Conservation (phyloP, 768 basidiomycete genomes). For the Gloeopeniophorella convolvens region DNA sequence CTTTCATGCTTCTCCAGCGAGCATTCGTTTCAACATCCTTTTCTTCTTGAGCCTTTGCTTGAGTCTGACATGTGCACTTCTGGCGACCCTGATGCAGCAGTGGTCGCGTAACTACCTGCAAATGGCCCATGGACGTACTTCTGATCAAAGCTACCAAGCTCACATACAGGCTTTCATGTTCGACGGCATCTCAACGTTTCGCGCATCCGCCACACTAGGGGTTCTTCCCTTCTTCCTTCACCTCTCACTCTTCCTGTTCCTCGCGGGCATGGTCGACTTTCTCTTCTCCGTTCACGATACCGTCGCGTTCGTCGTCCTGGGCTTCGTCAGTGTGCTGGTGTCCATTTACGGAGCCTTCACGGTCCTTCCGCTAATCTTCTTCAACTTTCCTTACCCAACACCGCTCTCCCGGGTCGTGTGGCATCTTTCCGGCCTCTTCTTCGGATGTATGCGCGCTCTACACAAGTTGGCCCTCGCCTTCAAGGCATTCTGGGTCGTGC, state of each 20-base stretch:
- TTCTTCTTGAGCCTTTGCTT: constrained; percentile 19
- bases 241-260: constrained; percentile 10
- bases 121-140: constrained; percentile 3
- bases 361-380: constrained; percentile 7
- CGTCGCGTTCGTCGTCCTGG: constrained; percentile 5
- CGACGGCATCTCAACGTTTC: constrained; percentile 9
- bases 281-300: background rate
- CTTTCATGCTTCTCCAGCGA: background rate
- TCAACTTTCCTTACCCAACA: constrained; percentile 14
- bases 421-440: too few species aligned
- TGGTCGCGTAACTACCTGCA: constrained; percentile 19
- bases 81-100: constrained; percentile 18
- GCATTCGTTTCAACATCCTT: constrained; percentile 13
- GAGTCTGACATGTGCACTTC: constrained; percentile 13
- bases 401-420: constrained; percentile 10
- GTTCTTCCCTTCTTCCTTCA: constrained; percentile 2
- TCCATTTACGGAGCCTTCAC: constrained; percentile 7
- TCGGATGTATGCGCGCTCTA: too few species aligned
- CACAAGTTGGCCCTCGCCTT: too few species aligned
- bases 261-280: constrained; percentile 7
- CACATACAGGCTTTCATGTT: constrained; percentile 15
- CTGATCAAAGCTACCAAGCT: constrained; percentile 3
- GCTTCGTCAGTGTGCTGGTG: background rate
- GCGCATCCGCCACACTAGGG: background rate
- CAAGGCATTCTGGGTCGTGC: too few species aligned